Evolutionary conservation across 176 grass and related monocot species (phyloP), one percentile per base, ranked within the genome.

Genomic region (Musa itinerans): DNA sequence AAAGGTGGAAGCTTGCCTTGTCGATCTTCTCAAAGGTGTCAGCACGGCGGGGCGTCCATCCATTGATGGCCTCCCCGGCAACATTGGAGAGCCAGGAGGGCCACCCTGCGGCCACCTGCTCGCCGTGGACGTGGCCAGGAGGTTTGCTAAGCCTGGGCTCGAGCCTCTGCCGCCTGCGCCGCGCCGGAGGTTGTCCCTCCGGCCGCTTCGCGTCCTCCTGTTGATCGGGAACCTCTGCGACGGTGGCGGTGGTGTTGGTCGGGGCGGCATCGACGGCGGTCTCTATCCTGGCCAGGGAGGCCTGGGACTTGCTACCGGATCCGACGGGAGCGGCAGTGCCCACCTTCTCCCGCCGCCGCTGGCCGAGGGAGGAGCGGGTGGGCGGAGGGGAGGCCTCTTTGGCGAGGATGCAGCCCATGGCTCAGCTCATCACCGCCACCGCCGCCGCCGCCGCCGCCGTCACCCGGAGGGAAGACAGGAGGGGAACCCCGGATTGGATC

Each of bases 61-160:
- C 74, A 43, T 76, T 76, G 61, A 76, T 76, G 58, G 74, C 74
- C 74, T 76, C 74, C 34, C 74, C 74, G 1, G 74, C 74, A 20
- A 76, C 74, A 52, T 50, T 24, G 10, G 74, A 63, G 43, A 76
- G 20, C 74, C 74, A 76, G 59, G 58, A 21, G 23, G 74, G 74
- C 74, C 74, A 76, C 19, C 74, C 74, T 9, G 74, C 48, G 59
- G 59, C 74, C 19, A 76, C 74, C n/a, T 76, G 74, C 57, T 65
- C 74, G 34, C 58, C 74, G 1, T 76, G 74, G 10, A 24, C 34
- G 65, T 76, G 59, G 1, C 19, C 74, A 4, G 34, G 57, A 4
- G 61, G 34, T 1, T 65, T 76, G 8, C 59, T 64, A 43, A 50
- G n/a, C 56, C 74, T 62, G 57, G 74, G 57, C 25, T 63, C 74